A percentile compares a stretch with the other conserved stretches of the same genome.
These are phyloP conservation scores for Gaeumannomyces sp. DNA, from an alignment of 2,329 filamentous ascomycete genomes.

Conservation along the genomic window DNA sequence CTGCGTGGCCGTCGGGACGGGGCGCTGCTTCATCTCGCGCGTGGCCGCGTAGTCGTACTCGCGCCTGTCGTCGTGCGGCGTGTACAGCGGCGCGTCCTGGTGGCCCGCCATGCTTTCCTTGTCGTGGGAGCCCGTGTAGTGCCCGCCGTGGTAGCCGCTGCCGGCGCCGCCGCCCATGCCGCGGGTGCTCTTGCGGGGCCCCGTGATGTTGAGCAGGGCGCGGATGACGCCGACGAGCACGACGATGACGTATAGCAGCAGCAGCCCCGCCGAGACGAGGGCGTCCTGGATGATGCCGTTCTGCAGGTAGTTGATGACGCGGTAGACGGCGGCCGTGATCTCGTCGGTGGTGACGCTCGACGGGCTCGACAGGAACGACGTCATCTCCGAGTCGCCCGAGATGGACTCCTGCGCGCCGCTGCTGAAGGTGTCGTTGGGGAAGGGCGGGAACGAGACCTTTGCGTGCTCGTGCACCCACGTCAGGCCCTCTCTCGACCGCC, in stretches of 20 bases:
- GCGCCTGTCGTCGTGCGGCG: neutral
- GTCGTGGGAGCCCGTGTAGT: neutral
- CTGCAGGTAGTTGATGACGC: slow-evolving; percentile 62
- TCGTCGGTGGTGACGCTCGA: slow-evolving; percentile 70
- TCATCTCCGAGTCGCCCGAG: slow-evolving; percentile 51
- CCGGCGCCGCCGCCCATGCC: neutral
- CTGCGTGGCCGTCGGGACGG: neutral
- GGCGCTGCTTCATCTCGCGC: neutral
- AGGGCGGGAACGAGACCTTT: slow-evolving; percentile 70
- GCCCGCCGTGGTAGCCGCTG: too few species aligned
- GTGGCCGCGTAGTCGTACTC: neutral
- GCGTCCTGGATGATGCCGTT: slow-evolving; percentile 68
- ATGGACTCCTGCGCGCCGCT: slow-evolving; percentile 62
- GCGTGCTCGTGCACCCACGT: slow-evolving; percentile 91
- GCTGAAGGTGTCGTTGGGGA: slow-evolving; percentile 78
- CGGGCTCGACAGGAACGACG: slow-evolving; percentile 71
- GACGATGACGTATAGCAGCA: slow-evolving; percentile 67
- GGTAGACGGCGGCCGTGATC: slow-evolving; percentile 67
- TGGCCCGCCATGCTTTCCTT: neutral
- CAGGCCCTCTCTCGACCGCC: slow-evolving; percentile 76
- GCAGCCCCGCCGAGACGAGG: slow-evolving; percentile 67
- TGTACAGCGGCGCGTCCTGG: neutral
- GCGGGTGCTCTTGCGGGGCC: slow-evolving; percentile 1
- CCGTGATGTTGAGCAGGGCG: slow-evolving; percentile 9
- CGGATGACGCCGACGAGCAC: slow-evolving; percentile 51